Base-by-base conservation (phyloP, 768 basidiomycete genomes). In the Macrolepiota albuminosa region DNA sequence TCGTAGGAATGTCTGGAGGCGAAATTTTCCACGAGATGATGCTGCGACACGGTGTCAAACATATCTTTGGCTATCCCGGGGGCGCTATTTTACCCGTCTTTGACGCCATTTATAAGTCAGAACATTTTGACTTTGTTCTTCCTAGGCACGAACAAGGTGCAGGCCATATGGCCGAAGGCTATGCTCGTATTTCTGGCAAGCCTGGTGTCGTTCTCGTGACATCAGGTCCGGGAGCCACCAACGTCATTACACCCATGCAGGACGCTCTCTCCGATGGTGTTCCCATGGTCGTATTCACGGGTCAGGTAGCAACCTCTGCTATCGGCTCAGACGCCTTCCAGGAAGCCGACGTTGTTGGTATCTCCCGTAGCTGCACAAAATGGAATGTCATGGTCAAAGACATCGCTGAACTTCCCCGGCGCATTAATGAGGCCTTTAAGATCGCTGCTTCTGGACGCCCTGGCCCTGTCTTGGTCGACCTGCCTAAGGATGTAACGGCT, bases 371-470 rank as follows among this genome's bases (percentile, higher is more conserved):
- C 67, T 99, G 97, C 78, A 98, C 97, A 29, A 99, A 98, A 73
- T 98, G 97, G 97, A 98, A 99, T 70, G 96, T 99, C 61, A 96
- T 98, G 95, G 93, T 98, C 54, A 98, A 98, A 75, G 95, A 95
- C 69, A 93, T 98, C 61, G 73, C 91, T 13, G 97, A 98, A 73
- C 82, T 98, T 3, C 97, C 97, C 14, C 80, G 96, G 46, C 83
- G 97, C 60, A 96, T 98, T 70, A 98, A 98, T 71, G 97, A 99
- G 73, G 97, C 97, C 0, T 98, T 99, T 85, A 97, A 98, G 74
- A 98, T 99, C 64, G 97, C 97, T 14, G 95, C 93, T 1, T 92
- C 94, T 7, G 97, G 97, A 0, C 87, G 97, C 33, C 97, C 97
- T 0, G 97, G 97, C 0, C 97, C 97, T 53, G 97, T 98, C 51